phyloP scores from a whole-genome alignment of 768 basidiomycete species.

The Kwoniella sp. region DNA sequence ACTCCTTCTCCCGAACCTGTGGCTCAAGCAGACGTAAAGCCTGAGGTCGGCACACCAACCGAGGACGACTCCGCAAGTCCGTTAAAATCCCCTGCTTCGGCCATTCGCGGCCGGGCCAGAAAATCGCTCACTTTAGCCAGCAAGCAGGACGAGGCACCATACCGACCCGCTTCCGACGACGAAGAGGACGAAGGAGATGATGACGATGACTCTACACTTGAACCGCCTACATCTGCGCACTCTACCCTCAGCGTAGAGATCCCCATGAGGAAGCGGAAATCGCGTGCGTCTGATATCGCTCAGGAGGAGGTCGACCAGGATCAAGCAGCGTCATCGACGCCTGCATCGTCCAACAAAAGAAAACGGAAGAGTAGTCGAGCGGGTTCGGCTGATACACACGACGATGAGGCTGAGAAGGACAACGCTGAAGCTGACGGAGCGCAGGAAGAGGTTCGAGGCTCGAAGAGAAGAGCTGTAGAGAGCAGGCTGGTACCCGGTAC shows the following conservation, averaged over 20 bases:
- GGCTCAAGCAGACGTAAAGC: background rate
- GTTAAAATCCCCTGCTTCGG: background rate
- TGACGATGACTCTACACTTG: background rate
- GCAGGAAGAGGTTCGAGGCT: conserved; percentile 2
- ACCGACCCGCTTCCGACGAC: conserved; percentile 16
- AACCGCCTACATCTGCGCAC: conserved; percentile 1
- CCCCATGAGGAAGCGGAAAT: conserved; percentile 17
- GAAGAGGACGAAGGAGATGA: conserved; percentile 14
- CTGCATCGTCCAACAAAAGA: no score
- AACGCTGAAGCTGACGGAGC: background rate
- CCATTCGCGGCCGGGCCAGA: conserved; percentile 1
- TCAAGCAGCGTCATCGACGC: no score
- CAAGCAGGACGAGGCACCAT: conserved; percentile 20
- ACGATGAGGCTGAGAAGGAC: background rate
- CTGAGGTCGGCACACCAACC: background rate
- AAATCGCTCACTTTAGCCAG: conserved; percentile 5
- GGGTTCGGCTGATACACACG: no score
- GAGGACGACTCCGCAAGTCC: background rate
- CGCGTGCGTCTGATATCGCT: conserved; percentile 4
- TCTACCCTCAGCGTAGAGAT: conserved; percentile 17
- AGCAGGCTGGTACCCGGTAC: conserved; percentile 15
- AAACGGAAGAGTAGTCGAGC: no score
- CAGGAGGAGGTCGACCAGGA: background rate
- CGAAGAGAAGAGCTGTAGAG: conserved; percentile 29
- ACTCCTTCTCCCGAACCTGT: conserved; percentile 11